Evolutionary conservation across 495 filamentous ascomycete species (phyloP).

Genomic region (Penicillium herquei): DNA sequence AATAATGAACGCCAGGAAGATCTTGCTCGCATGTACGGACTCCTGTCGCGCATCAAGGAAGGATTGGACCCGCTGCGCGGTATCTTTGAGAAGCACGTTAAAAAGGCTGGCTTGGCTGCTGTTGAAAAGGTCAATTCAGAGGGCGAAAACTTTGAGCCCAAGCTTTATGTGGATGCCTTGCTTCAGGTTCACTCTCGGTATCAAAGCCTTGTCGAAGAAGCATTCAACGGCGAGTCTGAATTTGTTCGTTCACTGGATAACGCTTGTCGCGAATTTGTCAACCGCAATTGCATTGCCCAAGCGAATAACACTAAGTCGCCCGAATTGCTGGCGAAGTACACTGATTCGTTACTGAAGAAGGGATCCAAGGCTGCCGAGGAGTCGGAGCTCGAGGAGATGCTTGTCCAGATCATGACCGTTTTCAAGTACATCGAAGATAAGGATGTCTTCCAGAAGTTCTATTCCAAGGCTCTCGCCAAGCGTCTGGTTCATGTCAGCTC

Average conservation of each 20-base stretch:
- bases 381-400: conserved; percentile 82
- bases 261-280: conserved; percentile 96
- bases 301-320: conserved; percentile 88
- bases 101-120: conserved; percentile 80
- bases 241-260: conserved; percentile 97
- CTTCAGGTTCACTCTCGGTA: conserved; percentile 94
- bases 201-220: conserved; percentile 83
- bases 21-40: conserved; percentile 91
- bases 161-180: conserved; percentile 92
- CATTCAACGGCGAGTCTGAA: conserved; percentile 93
- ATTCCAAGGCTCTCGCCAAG: conserved; percentile 93
- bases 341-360: conserved; percentile 92
- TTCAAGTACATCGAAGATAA: conserved; percentile 99
- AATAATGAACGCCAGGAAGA: conserved; percentile 95
- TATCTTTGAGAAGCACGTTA: conserved; percentile 89
- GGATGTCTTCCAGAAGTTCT: conserved; percentile 99
- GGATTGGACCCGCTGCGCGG: conserved; percentile 85
- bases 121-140: conserved; percentile 90
- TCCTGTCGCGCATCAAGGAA: conserved; percentile 86
- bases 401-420: conserved; percentile 97
- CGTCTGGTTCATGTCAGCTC: conserved; percentile 92
- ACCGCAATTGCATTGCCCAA: conserved; percentile 93
- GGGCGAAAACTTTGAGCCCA: conserved; percentile 89
- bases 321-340: conserved; percentile 91
- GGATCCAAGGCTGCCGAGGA: conserved; percentile 88